phyloP scores from a whole-genome alignment of 108 stramenopile genomes.

The Schizochytrium sp. region DNA sequence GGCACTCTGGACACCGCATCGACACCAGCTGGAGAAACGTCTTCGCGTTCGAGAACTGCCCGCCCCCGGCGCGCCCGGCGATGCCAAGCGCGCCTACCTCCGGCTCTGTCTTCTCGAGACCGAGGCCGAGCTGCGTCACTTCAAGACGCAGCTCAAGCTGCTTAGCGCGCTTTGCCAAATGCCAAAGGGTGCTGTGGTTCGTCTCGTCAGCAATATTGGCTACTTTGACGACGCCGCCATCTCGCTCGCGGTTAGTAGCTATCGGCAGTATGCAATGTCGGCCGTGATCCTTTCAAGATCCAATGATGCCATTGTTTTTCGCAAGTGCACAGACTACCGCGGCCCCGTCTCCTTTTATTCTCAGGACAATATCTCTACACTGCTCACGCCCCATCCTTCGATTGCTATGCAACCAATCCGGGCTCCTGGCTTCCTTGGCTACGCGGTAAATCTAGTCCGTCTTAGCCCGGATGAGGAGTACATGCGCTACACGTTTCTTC shows the following conservation, averaged over 20 bases:
- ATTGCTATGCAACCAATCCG: neutral
- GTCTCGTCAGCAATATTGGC: neutral
- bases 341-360: neutral
- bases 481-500: constrained; percentile 14
- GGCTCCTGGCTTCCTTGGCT: neutral
- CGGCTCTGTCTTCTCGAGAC: neutral
- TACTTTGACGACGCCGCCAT: neutral
- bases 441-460: neutral
- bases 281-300: neutral
- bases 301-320: neutral
- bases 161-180: neutral
- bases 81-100: neutral
- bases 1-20: neutral
- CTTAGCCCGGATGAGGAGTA: neutral
- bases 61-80: neutral
- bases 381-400: neutral
- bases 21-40: neutral
- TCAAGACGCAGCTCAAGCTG: neutral
- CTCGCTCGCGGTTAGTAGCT: neutral
- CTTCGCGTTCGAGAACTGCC: neutral
- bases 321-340: neutral
- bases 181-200: neutral
- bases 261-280: neutral
- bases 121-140: constrained; percentile 10
- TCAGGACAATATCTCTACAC: neutral